A percentile compares a stretch with the other conserved stretches of the same genome.
Evolutionary conservation across 2,329 filamentous ascomycete genomes (phyloP).

Genomic region (Paramyrothecium roridum): DNA sequence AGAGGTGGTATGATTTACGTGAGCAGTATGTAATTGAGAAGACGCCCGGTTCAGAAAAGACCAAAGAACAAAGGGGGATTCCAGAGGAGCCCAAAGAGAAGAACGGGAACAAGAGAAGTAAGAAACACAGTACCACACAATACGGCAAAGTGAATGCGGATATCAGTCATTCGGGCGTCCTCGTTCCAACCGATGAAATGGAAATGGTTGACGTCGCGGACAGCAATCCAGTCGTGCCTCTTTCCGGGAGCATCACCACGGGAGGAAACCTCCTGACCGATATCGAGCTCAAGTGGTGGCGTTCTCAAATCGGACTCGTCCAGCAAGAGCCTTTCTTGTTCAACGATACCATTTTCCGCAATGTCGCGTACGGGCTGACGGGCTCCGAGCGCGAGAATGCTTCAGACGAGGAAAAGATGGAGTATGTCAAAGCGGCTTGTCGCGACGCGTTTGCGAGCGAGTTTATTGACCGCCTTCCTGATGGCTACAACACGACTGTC

Average conservation of each 20-base stretch:
- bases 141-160: background rate
- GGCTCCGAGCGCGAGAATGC: conserved; percentile 20
- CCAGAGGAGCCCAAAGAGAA: background rate
- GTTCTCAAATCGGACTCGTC: conserved; percentile 25
- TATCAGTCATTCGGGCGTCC: too few species aligned
- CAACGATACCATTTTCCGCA: conserved; percentile 42
- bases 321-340: conserved; percentile 36
- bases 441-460: conserved; percentile 42
- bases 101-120: background rate
- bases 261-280: conserved; percentile 19
- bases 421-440: conserved; percentile 38
- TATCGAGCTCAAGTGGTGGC: conserved; percentile 24
- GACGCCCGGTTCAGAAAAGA: background rate
- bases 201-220: too few species aligned
- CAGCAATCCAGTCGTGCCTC: background rate
- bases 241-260: conserved; percentile 19
- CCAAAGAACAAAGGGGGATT: background rate
- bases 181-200: too few species aligned
- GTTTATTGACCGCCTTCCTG: conserved; percentile 31
- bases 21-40: conserved; percentile 6
- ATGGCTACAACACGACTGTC: background rate
- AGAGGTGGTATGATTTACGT: conserved; percentile 56
- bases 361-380: conserved; percentile 45
- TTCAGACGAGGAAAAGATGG: conserved; percentile 29
- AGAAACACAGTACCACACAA: background rate